These are phyloP conservation scores for Lavandula angustifolia DNA, from an alignment of 257 asterid genomes.

Conservation along the genomic window DNA sequence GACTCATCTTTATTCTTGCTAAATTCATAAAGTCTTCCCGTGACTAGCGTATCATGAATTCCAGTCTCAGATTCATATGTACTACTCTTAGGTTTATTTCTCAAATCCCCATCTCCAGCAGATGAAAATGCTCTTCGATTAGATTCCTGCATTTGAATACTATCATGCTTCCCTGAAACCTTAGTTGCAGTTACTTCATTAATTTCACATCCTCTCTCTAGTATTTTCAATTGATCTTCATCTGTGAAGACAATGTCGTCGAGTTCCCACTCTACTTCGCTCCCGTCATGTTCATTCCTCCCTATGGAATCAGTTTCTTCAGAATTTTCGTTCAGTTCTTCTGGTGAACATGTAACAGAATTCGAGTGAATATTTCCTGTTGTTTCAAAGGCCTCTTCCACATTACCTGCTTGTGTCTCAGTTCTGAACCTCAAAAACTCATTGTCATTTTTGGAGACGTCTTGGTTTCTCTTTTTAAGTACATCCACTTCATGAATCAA, in stretches of 20 bases:
- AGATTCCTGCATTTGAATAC: constrained; percentile 34
- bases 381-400: constrained; percentile 33
- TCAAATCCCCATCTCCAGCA: constrained; percentile 38
- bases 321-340: constrained; percentile 35
- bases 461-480: constrained; percentile 35
- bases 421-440: constrained; percentile 30
- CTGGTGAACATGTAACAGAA: constrained; percentile 36
- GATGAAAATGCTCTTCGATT: constrained; percentile 35
- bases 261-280: constrained; percentile 34
- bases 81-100: constrained; percentile 30
- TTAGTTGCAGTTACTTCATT: constrained; percentile 31
- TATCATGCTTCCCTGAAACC: constrained; percentile 36
- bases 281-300: constrained; percentile 36
- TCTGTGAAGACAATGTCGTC: constrained; percentile 31
- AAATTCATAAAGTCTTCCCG: constrained; percentile 38
- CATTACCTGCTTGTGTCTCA: constrained; percentile 29
- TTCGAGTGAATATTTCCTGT: constrained; percentile 30
- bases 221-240: constrained; percentile 35
- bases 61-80: constrained; percentile 36
- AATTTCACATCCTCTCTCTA: constrained; percentile 32
- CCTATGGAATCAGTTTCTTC: constrained; percentile 39
- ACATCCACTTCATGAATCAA: constrained; percentile 35
- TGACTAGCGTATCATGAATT: constrained; percentile 30
- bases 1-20: constrained; percentile 39
- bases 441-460: constrained; percentile 29